Conservation (phyloP, 2,329 filamentous ascomycete species). For the Plenodomus tracheiphilus region DNA sequence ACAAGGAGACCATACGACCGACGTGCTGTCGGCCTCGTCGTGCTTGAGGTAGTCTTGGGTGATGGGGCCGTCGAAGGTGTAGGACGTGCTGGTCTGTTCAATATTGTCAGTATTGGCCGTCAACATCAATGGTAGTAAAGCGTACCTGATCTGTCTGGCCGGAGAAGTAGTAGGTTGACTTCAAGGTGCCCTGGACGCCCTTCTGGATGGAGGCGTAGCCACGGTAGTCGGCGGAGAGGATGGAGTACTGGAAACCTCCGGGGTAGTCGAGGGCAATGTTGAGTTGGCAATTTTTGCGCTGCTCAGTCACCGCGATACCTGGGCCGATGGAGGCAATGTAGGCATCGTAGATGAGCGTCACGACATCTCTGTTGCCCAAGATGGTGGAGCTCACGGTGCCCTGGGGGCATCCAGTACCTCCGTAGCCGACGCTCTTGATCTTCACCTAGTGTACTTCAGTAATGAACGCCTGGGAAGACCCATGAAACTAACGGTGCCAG, state of each 20-base stretch:
- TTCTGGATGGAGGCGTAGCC: slow-evolving; percentile 54
- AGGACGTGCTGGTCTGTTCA: slow-evolving; percentile 40
- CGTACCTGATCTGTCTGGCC: slow-evolving; percentile 49
- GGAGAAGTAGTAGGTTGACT: slow-evolving; percentile 60
- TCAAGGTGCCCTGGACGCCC: slow-evolving; percentile 53
- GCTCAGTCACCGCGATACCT: slow-evolving; percentile 47
- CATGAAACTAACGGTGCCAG: slow-evolving; percentile 32
- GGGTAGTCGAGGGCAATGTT: slow-evolving; percentile 58
- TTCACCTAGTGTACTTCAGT: slow-evolving; percentile 40
- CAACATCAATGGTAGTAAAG: too few species aligned
- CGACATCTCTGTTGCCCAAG: slow-evolving; percentile 48
- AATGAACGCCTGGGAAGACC: too few species aligned
- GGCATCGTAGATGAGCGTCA: slow-evolving; percentile 58
- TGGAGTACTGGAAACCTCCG: slow-evolving; percentile 57
- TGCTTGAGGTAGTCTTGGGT: slow-evolving; percentile 46
- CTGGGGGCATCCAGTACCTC: slow-evolving; percentile 54
- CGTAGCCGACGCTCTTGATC: slow-evolving; percentile 51
- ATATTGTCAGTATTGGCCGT: slow-evolving; percentile 6
- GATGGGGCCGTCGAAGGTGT: slow-evolving; percentile 47
- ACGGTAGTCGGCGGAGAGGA: slow-evolving; percentile 58
- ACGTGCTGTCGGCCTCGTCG: slow-evolving; percentile 49
- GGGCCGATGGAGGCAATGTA: slow-evolving; percentile 57
- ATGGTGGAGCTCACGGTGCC: slow-evolving; percentile 49
- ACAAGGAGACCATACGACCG: slow-evolving; percentile 58
- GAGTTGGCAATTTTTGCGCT: slow-evolving; percentile 59